These are phyloP conservation scores for Chlamydomonas schloesseri DNA, from an alignment of 139 green algal species.

Conservation along the genomic window DNA sequence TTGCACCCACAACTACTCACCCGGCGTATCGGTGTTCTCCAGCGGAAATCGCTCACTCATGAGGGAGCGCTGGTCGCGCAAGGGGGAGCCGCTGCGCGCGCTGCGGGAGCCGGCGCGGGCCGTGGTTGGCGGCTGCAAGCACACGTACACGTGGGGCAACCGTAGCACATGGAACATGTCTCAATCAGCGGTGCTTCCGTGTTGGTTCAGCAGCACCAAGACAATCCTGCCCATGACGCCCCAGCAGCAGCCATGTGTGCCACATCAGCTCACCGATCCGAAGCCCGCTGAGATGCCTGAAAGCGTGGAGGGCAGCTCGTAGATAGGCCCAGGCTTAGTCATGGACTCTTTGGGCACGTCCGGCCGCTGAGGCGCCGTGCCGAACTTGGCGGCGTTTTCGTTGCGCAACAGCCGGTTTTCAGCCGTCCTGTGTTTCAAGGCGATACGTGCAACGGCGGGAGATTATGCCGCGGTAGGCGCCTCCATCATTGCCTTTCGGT, in stretches of 20 bases:
- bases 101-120: background rate
- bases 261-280: conserved; percentile 28
- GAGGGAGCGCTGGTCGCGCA: conserved; percentile 21
- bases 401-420: conserved; percentile 10
- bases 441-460: no score
- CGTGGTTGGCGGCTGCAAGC: background rate
- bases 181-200: no score
- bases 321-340: conserved; percentile 19
- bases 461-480: no score
- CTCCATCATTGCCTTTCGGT: no score
- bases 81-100: background rate
- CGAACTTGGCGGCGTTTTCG: conserved; percentile 33
- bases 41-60: conserved; percentile 25
- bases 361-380: conserved; percentile 8
- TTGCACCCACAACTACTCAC: background rate
- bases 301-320: conserved; percentile 38
- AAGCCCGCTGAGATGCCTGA: background rate
- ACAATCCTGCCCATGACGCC: no score
- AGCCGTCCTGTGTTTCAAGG: conserved; percentile 30
- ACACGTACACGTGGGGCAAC: background rate
- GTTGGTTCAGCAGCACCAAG: no score
- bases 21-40: conserved; percentile 22
- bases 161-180: no score
- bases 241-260: no score
- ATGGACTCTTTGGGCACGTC: conserved; percentile 24